phyloP scores from a whole-genome alignment of 1,139 yeast species.

The Saccharomyces hybrid region DNA sequence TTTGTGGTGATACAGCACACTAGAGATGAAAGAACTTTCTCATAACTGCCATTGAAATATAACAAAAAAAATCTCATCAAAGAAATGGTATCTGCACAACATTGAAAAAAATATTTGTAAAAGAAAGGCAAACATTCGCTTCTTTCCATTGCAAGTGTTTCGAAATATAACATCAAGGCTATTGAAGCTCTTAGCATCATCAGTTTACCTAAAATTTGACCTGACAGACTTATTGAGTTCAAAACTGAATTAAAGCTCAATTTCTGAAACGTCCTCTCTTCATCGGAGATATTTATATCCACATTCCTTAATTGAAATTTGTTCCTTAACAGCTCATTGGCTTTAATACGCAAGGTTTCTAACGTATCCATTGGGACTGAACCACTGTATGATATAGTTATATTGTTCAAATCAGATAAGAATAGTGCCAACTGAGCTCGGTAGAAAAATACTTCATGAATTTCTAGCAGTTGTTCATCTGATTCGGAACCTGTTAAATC shows the following conservation, averaged over 20 bases:
- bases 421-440: constrained; percentile 22
- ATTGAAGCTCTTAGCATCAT: constrained; percentile 23
- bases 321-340: not conserved
- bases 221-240: constrained; percentile 17
- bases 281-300: not conserved
- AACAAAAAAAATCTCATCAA: constrained; percentile 17
- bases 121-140: constrained; percentile 16
- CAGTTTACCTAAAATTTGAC: constrained; percentile 18
- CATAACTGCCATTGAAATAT: constrained; percentile 18
- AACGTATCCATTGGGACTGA: constrained; percentile 3
- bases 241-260: constrained; percentile 9
- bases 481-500: constrained; percentile 15
- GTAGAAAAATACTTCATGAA: constrained; percentile 20
- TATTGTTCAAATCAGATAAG: constrained; percentile 20
- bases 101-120: constrained; percentile 18
- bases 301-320: constrained; percentile 1
- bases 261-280: constrained; percentile 5
- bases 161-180: constrained; percentile 27
- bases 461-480: constrained; percentile 7
- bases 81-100: constrained; percentile 15
- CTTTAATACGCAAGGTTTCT: not conserved
- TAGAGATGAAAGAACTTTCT: constrained; percentile 12
- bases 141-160: constrained; percentile 12
- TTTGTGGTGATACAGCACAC: constrained; percentile 20
- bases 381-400: constrained; percentile 16